Base-by-base conservation (phyloP, 1,284 basidiomycete species). In the Cutaneotrichosporon dermatis region DNA sequence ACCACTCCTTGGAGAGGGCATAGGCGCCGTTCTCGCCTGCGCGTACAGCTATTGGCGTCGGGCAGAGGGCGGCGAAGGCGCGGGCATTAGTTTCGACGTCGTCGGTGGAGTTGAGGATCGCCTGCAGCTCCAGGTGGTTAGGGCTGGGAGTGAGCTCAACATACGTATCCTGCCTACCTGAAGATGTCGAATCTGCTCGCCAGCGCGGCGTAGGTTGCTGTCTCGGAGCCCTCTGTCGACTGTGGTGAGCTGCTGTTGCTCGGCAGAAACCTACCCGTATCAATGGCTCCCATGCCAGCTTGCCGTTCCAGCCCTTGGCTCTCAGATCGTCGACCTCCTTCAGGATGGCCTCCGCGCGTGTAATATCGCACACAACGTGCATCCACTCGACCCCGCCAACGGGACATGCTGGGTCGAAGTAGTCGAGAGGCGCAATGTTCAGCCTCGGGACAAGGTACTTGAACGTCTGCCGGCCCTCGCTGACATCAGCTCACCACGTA, bases 311-410 rank as follows among this genome's bases (percentile, higher is more conserved):
- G 13, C 70, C 81, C 16, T 59, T 54, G 3, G n/a, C 10, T 1
- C 54, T 15, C 11, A 86, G 75, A 39, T 78, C 70, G 10, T 80
- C 73, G 8, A 88, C 81, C 72, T 92, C 86, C 51, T 83, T 80
- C 65, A 88, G 79, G 56, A 95, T 88, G 1, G 79, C 79, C 6
- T 79, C 73, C 1, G 90, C 90, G 57, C 93, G 83, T 0, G 81
- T 75, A 0, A 89, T 88, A 6, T 88, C 89, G 73, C 91, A 95
- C 13, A 94, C 88, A 66, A 94, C 90, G 74, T 97, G 93, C 15
- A 97, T 73, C 54, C 82, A 83, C 15, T 79, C 74, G 5, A 59
- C 46, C 7, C 45, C 41, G 5, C 90, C 84, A 39, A 77, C 78
- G 11, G 76, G 80, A 48, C 74, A 72, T 4, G 86, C 87, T 81